A percentile compares a stretch with the other conserved stretches of the same genome.
These are phyloP conservation scores for Metschnikowia similis DNA, from an alignment of 805 yeast species.

Conservation along the genomic window DNA sequence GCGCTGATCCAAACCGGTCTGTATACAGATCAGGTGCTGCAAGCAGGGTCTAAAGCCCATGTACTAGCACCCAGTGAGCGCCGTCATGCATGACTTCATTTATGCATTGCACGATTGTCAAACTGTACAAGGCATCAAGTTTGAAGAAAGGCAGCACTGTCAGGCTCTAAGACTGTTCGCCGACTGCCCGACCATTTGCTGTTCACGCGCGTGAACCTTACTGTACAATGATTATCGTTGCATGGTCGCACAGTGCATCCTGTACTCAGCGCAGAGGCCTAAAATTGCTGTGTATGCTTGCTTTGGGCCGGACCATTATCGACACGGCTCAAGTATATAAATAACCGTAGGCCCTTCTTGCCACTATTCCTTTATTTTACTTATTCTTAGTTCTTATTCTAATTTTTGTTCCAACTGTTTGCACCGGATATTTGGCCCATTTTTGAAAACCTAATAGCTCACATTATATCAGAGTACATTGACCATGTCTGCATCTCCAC, in stretches of 20 bases:
- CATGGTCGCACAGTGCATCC: slow-evolving; percentile 3
- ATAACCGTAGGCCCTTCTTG: not conserved
- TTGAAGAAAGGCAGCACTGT: no score
- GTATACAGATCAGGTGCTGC: not conserved
- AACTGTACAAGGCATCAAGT: not conserved
- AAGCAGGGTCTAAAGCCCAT: no score
- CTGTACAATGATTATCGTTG: not conserved
- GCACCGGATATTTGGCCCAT: no score
- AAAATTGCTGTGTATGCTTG: slow-evolving; percentile 7
- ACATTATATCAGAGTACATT: no score
- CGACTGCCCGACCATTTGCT: not conserved
- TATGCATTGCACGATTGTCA: not conserved
- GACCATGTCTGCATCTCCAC: slow-evolving; percentile 26
- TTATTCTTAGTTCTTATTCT: no score
- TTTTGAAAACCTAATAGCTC: no score
- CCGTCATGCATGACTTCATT: not conserved
- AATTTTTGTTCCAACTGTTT: no score
- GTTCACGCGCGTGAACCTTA: not conserved
- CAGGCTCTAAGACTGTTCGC: no score
- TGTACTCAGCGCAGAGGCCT: not conserved
- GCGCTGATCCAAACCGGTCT: not conserved
- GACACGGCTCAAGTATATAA: slow-evolving; percentile 1
- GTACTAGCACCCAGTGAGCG: no score
- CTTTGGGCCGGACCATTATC: not conserved
- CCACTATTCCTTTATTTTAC: no score